phyloP scores from a whole-genome alignment of 1,139 yeast genomes.

The Protomyces pachydermus region DNA sequence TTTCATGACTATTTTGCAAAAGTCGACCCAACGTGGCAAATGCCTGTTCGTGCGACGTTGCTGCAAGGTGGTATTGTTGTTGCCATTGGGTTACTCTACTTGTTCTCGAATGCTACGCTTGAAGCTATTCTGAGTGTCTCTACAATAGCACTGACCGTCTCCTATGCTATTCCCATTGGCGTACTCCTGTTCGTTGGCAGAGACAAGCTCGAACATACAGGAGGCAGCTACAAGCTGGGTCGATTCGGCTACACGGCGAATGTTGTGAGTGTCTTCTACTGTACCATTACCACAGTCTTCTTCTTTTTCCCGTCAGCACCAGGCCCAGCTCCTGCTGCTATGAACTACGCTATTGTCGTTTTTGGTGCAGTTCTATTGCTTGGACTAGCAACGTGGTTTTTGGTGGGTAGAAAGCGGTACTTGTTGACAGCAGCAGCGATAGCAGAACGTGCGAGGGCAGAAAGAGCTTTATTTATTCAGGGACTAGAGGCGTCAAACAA shows the following conservation, averaged over 20 bases:
- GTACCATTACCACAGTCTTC: slow-evolving; percentile 46
- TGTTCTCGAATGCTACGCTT: slow-evolving; percentile 65
- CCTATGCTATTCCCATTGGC: slow-evolving; percentile 71
- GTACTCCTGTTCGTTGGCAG: slow-evolving; percentile 59
- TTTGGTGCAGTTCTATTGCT: slow-evolving; percentile 4
- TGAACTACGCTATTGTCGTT: slow-evolving; percentile 60
- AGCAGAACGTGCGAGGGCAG: slow-evolving; percentile 4
- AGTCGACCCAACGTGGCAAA: slow-evolving; percentile 55
- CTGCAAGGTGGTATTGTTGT: slow-evolving; percentile 47
- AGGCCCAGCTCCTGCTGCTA: slow-evolving; percentile 37
- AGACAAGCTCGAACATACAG: slow-evolving; percentile 60
- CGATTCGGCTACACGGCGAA: slow-evolving; percentile 46
- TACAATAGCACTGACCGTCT: slow-evolving; percentile 67
- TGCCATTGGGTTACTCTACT: neutral
- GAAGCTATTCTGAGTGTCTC: slow-evolving; percentile 83
- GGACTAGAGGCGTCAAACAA: neutral
- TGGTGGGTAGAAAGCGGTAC: slow-evolving; percentile 7
- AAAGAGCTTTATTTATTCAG: slow-evolving; percentile 9
- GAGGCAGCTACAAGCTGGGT: slow-evolving; percentile 58
- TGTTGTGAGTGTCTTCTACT: slow-evolving; percentile 13
- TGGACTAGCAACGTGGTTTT: slow-evolving; percentile 11
- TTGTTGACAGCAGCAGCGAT: slow-evolving; percentile 14
- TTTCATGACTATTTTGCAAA: slow-evolving; percentile 57
- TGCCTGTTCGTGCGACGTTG: slow-evolving; percentile 72
- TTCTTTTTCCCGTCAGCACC: slow-evolving; percentile 33